These are phyloP conservation scores for Apiospora aurea DNA, from an alignment of 2,329 filamentous ascomycete species.

Conservation along the genomic window DNA sequence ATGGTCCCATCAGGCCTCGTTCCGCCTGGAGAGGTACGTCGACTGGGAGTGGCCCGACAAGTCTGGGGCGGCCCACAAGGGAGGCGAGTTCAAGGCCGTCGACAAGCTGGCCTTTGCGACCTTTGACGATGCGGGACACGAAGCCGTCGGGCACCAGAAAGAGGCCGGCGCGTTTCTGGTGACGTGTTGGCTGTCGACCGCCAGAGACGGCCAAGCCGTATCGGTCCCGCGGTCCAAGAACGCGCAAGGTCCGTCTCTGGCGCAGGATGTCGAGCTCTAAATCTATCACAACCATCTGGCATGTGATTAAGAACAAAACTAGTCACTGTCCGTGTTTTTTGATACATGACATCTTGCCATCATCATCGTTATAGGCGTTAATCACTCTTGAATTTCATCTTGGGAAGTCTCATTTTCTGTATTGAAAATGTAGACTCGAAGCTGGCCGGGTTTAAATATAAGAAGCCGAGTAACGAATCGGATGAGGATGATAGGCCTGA, in stretches of 20 bases:
- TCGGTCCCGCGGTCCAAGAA: no score
- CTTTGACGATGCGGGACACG: slow-evolving; percentile 28
- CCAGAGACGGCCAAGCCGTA: no score
- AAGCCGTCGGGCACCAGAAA: slow-evolving; percentile 27
- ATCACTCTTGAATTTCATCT: no score
- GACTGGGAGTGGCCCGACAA: slow-evolving; percentile 27
- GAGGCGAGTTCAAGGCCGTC: slow-evolving; percentile 27
- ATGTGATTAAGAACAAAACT: not conserved
- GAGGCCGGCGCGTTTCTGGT: slow-evolving; percentile 26
- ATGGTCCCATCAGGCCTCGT: slow-evolving; percentile 28
- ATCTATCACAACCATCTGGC: not conserved
- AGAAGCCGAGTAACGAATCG: not conserved
- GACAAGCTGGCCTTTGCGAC: slow-evolving; percentile 25
- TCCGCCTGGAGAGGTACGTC: slow-evolving; percentile 24
- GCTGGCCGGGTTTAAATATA: not conserved
- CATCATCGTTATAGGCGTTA: no score
- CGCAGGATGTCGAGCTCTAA: not conserved
- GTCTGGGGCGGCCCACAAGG: slow-evolving; percentile 11
- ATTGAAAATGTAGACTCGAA: not conserved
- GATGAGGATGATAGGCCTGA: not conserved
- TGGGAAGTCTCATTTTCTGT: not conserved
- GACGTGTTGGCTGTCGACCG: slow-evolving; percentile 25
- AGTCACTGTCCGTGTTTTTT: no score
- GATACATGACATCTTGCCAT: no score
- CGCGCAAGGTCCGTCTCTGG: no score